Evolutionary conservation across 1,284 basidiomycete species (phyloP), one percentile per base, ranked within the genome.

Genomic region (Naganishia cerealis): DNA sequence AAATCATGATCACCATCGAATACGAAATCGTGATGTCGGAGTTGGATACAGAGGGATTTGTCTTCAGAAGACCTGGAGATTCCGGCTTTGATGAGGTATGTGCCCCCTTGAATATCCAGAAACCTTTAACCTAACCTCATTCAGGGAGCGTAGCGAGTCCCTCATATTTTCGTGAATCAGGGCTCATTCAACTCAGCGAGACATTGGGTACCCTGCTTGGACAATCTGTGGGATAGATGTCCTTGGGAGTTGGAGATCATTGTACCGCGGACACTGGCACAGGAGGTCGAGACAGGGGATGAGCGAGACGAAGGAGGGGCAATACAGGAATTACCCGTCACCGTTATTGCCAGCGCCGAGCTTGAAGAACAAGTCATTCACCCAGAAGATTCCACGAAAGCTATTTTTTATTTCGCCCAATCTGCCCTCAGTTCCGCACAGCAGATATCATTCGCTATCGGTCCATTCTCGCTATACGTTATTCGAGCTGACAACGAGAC

Each of bases 171-270:
- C 76, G 94, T 94, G 3, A 90, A 89, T 3, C 89, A 94, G 0
- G 90, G 91, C 0, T 90, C 90, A 3, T 88, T 92, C 6, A 92
- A 96, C 76, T 86, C 92, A 13, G 92, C 95, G 9, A 85, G 96
- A 73, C 93, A 92, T 74, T 99, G 96, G 96, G 90, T 98, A 12
- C 96, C 96, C 4, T 99, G 96, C 75, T 82, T 98, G 15, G 96
- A 99, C 79, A 92, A 88, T 76, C 80, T 95, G 15, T 97, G 93
- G 91, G 95, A 97, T 80, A 88, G 92, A 75, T 97, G 92, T 75
- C 96, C 95, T 2, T 99, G 96, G 96, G 96, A 99, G 77, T 89
- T 99, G 65, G 92, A 98, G 78, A 91, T 97, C 77, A 87, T 98
- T 66, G 94, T 97, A 24, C 94, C 94, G 53, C 87, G 90, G 69